A percentile compares a stretch with the other conserved stretches of the same genome.
These are phyloP conservation scores for Fusarium luffae DNA, from an alignment of 2,329 filamentous ascomycete genomes.

Conservation along the genomic window DNA sequence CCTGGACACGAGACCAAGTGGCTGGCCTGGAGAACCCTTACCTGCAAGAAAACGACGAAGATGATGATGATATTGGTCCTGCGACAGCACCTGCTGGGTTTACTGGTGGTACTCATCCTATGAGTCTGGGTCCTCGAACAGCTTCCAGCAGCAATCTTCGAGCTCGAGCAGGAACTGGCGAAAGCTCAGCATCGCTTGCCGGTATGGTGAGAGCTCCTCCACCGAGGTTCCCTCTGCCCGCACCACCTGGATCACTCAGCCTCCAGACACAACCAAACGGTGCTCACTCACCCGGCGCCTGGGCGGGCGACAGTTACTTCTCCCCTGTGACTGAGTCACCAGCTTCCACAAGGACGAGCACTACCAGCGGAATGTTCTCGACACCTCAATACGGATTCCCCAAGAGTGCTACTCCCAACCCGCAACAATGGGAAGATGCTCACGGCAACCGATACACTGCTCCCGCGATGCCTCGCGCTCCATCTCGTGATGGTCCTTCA, in stretches of 20 bases:
- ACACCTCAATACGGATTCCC: slow-evolving; percentile 73
- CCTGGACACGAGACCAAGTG: slow-evolving; percentile 78
- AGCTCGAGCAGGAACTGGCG: slow-evolving; percentile 79
- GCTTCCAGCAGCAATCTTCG: slow-evolving; percentile 80
- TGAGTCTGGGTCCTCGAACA: slow-evolving; percentile 49
- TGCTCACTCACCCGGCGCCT: slow-evolving; percentile 69
- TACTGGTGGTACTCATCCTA: slow-evolving; percentile 45
- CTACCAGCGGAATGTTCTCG: slow-evolving; percentile 77
- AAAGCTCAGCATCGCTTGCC: slow-evolving; percentile 70
- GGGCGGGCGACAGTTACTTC: slow-evolving; percentile 87
- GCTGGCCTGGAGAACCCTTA: slow-evolving; percentile 84
- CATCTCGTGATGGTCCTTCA: slow-evolving; percentile 80
- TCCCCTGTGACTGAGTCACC: slow-evolving; percentile 86
- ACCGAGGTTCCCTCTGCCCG: slow-evolving; percentile 76
- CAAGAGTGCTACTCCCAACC: slow-evolving; percentile 73
- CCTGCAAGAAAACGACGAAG: slow-evolving; percentile 67
- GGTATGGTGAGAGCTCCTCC: slow-evolving; percentile 70
- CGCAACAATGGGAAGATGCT: slow-evolving; percentile 74
- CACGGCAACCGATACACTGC: slow-evolving; percentile 87
- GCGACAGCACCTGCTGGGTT: slow-evolving; percentile 52
- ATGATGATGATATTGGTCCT: slow-evolving; percentile 65
- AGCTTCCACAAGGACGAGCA: slow-evolving; percentile 78
- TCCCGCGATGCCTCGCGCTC: slow-evolving; percentile 82
- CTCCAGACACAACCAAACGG: slow-evolving; percentile 69
- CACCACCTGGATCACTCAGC: slow-evolving; percentile 69